Percentiles rank a stretch among this genome's conserved stretches.
Evolutionary conservation across 805 yeast genomes (phyloP).

Genomic region (Saccharomyces paradoxus): DNA sequence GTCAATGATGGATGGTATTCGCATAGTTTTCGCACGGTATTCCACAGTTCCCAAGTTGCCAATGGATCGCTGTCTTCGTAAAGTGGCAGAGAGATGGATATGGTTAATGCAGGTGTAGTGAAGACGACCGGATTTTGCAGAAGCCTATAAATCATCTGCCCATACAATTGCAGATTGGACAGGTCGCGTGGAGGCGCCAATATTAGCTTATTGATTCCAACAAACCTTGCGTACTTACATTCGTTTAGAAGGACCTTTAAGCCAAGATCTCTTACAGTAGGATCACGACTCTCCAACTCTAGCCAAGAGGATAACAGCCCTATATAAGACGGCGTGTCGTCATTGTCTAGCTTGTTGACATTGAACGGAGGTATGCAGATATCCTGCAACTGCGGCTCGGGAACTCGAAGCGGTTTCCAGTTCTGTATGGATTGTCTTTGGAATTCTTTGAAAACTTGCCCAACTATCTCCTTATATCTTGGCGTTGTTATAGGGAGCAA

Average conservation of each 20-base stretch:
- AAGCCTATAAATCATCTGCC: slow-evolving; percentile 34
- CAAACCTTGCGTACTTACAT: slow-evolving; percentile 47
- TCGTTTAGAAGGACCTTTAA: slow-evolving; percentile 52
- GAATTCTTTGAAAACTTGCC: slow-evolving; percentile 19
- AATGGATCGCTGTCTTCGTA: slow-evolving; percentile 45
- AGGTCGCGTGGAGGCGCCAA: slow-evolving; percentile 59
- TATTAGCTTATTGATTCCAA: slow-evolving; percentile 48
- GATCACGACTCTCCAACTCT: slow-evolving; percentile 52
- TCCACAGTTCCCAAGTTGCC: slow-evolving; percentile 73
- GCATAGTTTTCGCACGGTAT: slow-evolving; percentile 49
- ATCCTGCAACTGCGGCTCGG: slow-evolving; percentile 30
- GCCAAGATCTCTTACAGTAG: slow-evolving; percentile 43
- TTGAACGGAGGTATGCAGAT: slow-evolving; percentile 27
- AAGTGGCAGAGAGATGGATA: slow-evolving; percentile 42
- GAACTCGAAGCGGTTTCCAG: slow-evolving; percentile 12
- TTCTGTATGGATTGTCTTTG: background rate
- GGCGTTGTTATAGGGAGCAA: slow-evolving; percentile 49
- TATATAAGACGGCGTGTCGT: slow-evolving; percentile 30
- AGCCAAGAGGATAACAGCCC: slow-evolving; percentile 63
- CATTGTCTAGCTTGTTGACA: slow-evolving; percentile 1
- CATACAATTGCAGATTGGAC: slow-evolving; percentile 42
- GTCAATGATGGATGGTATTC: slow-evolving; percentile 48
- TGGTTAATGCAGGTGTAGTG: slow-evolving; percentile 24
- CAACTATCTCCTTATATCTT: slow-evolving; percentile 39
- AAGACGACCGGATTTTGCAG: slow-evolving; percentile 17